Evolutionary conservation across 176 grass and related monocot species (phyloP), one percentile per base, ranked within the genome.

Genomic region (Saccharum spontaneum): DNA sequence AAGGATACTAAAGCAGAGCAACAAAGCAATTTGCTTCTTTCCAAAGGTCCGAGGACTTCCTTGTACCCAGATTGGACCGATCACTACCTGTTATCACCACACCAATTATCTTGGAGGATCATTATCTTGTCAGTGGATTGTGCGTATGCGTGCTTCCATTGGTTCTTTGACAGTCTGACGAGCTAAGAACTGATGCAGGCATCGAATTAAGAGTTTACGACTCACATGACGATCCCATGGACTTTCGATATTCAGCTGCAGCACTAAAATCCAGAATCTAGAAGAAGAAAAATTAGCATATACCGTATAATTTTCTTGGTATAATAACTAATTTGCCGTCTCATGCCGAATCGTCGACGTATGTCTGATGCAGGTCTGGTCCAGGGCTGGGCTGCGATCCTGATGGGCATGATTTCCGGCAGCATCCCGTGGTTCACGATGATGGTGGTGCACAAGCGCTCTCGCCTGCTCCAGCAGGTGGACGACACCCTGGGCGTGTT

Each of bases 341-440:
- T 46, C 10, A 16, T 44, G 40, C 13, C 11, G 18, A 15, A 28
- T 80, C 30, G 17, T 48, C 3, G 11, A 8, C 11, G 2, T 43
- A 23, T 5, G 13, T 48, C 11, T 69, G 3, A 89, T 52, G 7
- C 22, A 93, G 94, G 95, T 12, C 76, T 98, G 14, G 95, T 98
- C 7, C 95, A 98, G 63, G 95, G 95, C 0, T 98, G 95, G 95
- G 93, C 93, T 10, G 95, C 95, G 38, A 98, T 98, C 31, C 4
- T 93, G 62, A 98, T 98, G 95, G 95, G 95, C 9, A 79, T 93
- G 0, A 23, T 90, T 7, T 93, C 95, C 2, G 95, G 95, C 57
- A 98, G 95, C 92, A 87, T 98, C 87, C 95, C 95, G 4, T 98
- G 95, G 95, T 98, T 95, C 87, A 98, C 93, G 20, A 98, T 98